phyloP scores from a whole-genome alignment of 805 yeast genomes.

The Barnettozyma wickerhamii region DNA sequence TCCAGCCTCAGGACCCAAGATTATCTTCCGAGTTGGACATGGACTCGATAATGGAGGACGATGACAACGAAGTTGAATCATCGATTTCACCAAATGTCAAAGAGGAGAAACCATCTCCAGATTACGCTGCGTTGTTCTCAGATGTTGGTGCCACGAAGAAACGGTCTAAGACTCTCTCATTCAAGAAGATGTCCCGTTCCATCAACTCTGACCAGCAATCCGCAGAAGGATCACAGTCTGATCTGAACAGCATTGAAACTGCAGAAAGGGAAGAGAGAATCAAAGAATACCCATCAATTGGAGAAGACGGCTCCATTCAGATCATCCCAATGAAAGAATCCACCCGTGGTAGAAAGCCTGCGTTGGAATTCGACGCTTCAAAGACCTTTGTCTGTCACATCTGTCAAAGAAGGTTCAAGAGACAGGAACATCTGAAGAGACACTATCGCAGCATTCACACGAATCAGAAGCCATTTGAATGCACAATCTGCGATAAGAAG shows the following conservation, averaged over 20 bases:
- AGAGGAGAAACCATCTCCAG: constrained; percentile 23
- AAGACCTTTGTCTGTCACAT: constrained; percentile 61
- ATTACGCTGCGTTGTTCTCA: constrained; percentile 29
- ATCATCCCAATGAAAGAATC: constrained; percentile 25
- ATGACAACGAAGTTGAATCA: background rate
- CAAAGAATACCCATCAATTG: constrained; percentile 9
- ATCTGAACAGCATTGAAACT: too few relatives aligned
- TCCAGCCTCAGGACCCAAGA: background rate
- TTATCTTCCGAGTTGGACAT: too few relatives aligned
- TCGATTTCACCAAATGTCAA: background rate
- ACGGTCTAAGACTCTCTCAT: constrained; percentile 15
- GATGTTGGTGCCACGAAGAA: constrained; percentile 20
- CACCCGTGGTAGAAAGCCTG: constrained; percentile 63
- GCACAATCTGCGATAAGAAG: constrained; percentile 56
- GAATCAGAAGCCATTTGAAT: constrained; percentile 64
- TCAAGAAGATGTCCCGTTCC: constrained; percentile 8
- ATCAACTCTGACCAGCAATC: background rate
- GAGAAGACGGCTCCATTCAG: constrained; percentile 10
- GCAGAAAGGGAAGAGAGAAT: constrained; percentile 4
- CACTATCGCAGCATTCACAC: constrained; percentile 73
- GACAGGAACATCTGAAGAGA: constrained; percentile 75
- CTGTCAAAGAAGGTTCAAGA: constrained; percentile 62
- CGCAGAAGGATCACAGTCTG: too few relatives aligned
- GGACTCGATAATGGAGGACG: background rate
- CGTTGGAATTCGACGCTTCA: constrained; percentile 47